phyloP scores from a whole-genome alignment of 305 asterid species.

The Fraxinus greggii region DNA sequence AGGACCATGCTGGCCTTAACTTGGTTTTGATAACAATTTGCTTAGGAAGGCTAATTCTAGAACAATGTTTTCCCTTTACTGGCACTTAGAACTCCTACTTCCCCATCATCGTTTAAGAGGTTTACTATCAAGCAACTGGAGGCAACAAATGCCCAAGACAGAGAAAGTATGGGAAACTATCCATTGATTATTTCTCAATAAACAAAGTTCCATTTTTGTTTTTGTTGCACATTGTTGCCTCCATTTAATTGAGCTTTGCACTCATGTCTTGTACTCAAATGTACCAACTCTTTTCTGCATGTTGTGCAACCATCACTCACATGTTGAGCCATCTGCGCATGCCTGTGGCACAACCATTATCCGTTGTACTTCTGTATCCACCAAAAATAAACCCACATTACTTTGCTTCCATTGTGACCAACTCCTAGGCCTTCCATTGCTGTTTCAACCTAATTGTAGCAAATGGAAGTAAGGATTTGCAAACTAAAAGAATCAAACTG shows the following conservation, averaged over 20 bases:
- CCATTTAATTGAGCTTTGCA: background rate
- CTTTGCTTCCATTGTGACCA: background rate
- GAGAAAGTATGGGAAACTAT: background rate
- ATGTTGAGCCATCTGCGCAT: background rate
- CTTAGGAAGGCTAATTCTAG: background rate
- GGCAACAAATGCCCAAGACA: background rate
- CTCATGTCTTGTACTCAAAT: background rate
- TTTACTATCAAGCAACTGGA: background rate
- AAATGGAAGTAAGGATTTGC: background rate
- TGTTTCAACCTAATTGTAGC: background rate
- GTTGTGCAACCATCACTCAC: background rate
- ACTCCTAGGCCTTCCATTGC: background rate
- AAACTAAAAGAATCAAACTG: background rate
- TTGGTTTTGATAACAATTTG: background rate
- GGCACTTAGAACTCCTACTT: background rate
- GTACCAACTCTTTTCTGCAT: background rate
- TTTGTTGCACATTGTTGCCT: background rate
- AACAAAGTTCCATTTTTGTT: background rate
- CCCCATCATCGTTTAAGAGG: background rate
- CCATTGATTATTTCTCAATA: background rate
- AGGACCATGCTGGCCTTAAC: background rate
- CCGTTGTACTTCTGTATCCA: background rate
- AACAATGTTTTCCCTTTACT: background rate
- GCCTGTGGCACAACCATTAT: background rate
- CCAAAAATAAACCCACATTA: background rate